Conservation (phyloP, 2,329 filamentous ascomycete genomes). For the Alternaria sp. region DNA sequence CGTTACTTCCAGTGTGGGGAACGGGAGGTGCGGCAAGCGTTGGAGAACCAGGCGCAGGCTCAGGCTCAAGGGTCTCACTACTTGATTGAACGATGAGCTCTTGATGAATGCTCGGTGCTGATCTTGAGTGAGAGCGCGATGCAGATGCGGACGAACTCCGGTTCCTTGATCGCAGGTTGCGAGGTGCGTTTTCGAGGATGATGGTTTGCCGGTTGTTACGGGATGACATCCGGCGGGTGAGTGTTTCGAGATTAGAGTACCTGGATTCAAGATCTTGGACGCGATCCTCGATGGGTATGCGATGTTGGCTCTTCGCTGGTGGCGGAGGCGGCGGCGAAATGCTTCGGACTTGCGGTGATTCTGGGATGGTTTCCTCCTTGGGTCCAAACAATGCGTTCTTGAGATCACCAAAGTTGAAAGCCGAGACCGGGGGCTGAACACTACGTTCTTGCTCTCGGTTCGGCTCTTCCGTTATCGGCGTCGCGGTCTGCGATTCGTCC, state of each 20-base stretch:
- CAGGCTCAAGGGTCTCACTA: slow-evolving; percentile 15
- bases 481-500: slow-evolving; percentile 23
- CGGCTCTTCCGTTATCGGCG: slow-evolving; percentile 5
- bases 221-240: slow-evolving; percentile 40
- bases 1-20: not conserved
- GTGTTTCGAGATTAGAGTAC: slow-evolving; percentile 37
- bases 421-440: slow-evolving; percentile 30
- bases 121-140: slow-evolving; percentile 16
- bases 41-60: slow-evolving; percentile 17
- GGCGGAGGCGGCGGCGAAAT: slow-evolving; percentile 15
- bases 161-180: slow-evolving; percentile 39
- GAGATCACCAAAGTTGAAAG: slow-evolving; percentile 48
- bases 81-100: slow-evolving; percentile 22
- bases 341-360: slow-evolving; percentile 10
- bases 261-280: slow-evolving; percentile 40
- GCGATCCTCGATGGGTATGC: slow-evolving; percentile 44
- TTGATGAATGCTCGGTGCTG: slow-evolving; percentile 25
- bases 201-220: slow-evolving; percentile 47
- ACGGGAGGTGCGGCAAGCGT: slow-evolving; percentile 3
- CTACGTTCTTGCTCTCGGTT: slow-evolving; percentile 3
- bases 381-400: slow-evolving; percentile 28
- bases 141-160: slow-evolving; percentile 35
- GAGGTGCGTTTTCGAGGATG: slow-evolving; percentile 47
- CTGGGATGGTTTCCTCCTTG: slow-evolving; percentile 20
- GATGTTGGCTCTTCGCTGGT: slow-evolving; percentile 19